A percentile compares a stretch with the other conserved stretches of the same genome.
Conservation (phyloP, 805 yeast species). For the Metschnikowia shivogae region DNA sequence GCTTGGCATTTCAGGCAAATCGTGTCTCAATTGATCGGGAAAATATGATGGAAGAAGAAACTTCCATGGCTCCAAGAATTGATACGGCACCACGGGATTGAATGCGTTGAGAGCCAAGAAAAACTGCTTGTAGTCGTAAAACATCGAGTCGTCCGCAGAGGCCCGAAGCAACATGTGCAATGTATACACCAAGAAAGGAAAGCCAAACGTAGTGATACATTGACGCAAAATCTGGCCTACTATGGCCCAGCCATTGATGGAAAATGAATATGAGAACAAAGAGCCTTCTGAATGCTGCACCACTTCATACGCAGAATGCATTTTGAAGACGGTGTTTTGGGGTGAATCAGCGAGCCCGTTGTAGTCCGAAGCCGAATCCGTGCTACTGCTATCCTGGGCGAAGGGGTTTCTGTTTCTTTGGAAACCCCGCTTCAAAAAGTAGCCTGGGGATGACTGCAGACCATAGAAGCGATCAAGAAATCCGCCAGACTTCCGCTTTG, state of each 20-base stretch:
- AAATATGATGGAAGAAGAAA: conserved; percentile 1
- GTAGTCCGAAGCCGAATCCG: neutral
- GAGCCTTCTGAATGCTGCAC: neutral
- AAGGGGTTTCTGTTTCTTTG: neutral
- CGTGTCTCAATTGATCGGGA: neutral
- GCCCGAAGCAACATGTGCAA: conserved; percentile 29
- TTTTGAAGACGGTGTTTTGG: neutral
- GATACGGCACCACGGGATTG: conserved; percentile 23
- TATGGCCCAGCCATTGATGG: conserved; percentile 15
- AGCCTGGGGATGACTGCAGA: neutral
- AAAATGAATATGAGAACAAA: conserved; percentile 3
- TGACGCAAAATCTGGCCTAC: conserved; percentile 32
- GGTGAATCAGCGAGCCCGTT: neutral
- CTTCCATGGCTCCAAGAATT: conserved; percentile 17
- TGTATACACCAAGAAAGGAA: conserved; percentile 43
- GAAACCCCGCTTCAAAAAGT: neutral
- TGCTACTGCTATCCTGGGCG: neutral
- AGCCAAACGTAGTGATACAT: conserved; percentile 33
- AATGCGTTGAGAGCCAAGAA: conserved; percentile 23
- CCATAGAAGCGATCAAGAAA: conserved; percentile 7
- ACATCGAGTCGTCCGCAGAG: conserved; percentile 11
- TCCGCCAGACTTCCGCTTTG: neutral
- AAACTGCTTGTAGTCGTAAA: conserved; percentile 12
- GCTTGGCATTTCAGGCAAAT: neutral
- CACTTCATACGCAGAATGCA: neutral